Conservation (phyloP, 164 flowering plant genomes). For the Cinnamomum chago region DNA sequence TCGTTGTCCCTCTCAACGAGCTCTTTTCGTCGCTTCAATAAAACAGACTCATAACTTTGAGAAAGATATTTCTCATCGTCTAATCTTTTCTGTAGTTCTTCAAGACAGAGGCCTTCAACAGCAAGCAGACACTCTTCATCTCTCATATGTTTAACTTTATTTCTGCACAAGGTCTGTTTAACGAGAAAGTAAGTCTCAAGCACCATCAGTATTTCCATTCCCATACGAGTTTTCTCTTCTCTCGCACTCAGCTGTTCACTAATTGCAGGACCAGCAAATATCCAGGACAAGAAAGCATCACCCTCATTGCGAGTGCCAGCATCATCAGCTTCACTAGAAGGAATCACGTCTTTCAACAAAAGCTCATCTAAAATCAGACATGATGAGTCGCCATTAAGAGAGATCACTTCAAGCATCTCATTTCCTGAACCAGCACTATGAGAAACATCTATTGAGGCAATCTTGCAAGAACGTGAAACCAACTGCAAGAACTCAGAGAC, state of each 20-base stretch:
- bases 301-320: slow-evolving; percentile 14
- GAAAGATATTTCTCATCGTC: slow-evolving; percentile 28
- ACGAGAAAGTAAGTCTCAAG: slow-evolving; percentile 79
- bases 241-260: slow-evolving; percentile 50
- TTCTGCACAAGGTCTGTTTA: slow-evolving; percentile 74
- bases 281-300: slow-evolving; percentile 73
- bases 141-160: slow-evolving; percentile 68
- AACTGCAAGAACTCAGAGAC: slow-evolving; percentile 85
- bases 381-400: slow-evolving; percentile 54
- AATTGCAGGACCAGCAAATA: slow-evolving; percentile 57
- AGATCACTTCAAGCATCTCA: slow-evolving; percentile 53
- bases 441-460: slow-evolving; percentile 36
- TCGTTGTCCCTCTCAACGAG: slow-evolving; percentile 54
- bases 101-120: slow-evolving; percentile 71
- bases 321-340: slow-evolving; percentile 19
- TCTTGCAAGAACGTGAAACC: slow-evolving; percentile 64
- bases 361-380: slow-evolving; percentile 56
- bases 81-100: slow-evolving; percentile 81
- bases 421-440: slow-evolving; percentile 17
- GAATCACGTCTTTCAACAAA: slow-evolving; percentile 31
- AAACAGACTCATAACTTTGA: slow-evolving; percentile 60
- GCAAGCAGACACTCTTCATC: slow-evolving; percentile 81
- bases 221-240: slow-evolving; percentile 67
- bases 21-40: slow-evolving; percentile 71
- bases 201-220: slow-evolving; percentile 62